Evolutionary conservation across 139 green algal genomes (phyloP), one percentile per base, ranked within the genome.

Genomic region (Volvox reticuliferus): DNA sequence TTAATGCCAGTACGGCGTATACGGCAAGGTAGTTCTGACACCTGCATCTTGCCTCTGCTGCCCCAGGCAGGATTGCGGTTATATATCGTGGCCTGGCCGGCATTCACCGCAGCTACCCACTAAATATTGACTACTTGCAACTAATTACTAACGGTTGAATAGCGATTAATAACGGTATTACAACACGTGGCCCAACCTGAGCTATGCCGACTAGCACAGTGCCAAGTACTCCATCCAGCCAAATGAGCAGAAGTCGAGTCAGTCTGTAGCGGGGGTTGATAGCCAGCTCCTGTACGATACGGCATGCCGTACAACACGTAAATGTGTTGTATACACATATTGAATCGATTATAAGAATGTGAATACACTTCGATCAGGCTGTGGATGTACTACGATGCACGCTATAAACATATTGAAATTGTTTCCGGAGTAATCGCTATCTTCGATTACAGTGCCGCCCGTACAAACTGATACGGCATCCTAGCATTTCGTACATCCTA

Each of bases 241-340:
- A 12, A 21, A 84, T 65, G 20, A 90, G 86, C 86, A 90, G 73
- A 37, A 90, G 50, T 0, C 86, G 86, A 12, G 73, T 83, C 68
- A 84, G 67, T 32, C 82, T 90, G 44, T 36, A 90, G 71, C 86
- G 86, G 1, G 86, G 86, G 55, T 90, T 90, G 71, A 90, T 84
- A 20, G 86, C 86, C 73, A 90, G 73, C 55, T 83, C 73, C 86
- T 90, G 86, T 5, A 2, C 3, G 18, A 30, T 20, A 24, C 32
- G 24, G 55, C 26, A 30, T n/a, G 21, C 21, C 21, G 65, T 24
- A 28, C 24, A 28, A 28, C 21, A 30, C 24, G 65, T 73, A 24
- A 28, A 73, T 12, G 65, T 73, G 65, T 73, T 16, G 65, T 30
- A 28, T 73, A 28, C 21, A 73, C 21, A 9, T 5, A 30, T 24